These are phyloP conservation scores for Umbilicus rupestris DNA, from an alignment of 164 flowering plant species.

Conservation along the genomic window DNA sequence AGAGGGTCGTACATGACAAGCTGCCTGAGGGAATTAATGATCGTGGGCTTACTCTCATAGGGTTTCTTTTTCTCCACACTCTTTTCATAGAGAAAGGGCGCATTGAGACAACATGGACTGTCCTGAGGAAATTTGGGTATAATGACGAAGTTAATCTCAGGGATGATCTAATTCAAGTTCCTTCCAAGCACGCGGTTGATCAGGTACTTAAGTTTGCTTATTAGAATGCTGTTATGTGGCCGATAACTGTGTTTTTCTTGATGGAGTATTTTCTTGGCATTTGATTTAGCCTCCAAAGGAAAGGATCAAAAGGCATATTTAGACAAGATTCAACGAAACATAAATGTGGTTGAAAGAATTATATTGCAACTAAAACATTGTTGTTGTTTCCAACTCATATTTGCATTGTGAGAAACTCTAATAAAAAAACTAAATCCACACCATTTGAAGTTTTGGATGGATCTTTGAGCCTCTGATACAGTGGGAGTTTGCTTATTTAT, in stretches of 20 bases:
- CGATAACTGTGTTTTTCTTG: background rate
- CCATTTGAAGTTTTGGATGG: background rate
- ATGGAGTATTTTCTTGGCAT: background rate
- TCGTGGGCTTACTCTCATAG: constrained; percentile 77
- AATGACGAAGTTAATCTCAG: constrained; percentile 75
- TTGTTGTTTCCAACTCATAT: background rate
- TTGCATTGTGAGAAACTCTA: background rate
- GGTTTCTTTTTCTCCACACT: constrained; percentile 88
- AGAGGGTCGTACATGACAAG: constrained; percentile 89
- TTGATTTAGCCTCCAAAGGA: background rate
- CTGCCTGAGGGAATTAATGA: constrained; percentile 77
- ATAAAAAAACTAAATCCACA: background rate
- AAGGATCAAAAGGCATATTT: background rate
- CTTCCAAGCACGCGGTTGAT: constrained; percentile 61
- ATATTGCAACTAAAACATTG: too few species aligned
- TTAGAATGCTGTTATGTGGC: background rate
- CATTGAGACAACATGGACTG: constrained; percentile 97
- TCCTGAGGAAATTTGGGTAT: constrained; percentile 87
- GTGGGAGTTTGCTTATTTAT: background rate
- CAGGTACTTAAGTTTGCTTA: constrained; percentile 38
- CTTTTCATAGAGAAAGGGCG: constrained; percentile 93
- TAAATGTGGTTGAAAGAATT: too few species aligned
- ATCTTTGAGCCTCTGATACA: background rate
- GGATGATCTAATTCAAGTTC: constrained; percentile 61
- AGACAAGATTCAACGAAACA: too few species aligned